Evolutionary conservation across 2,329 filamentous ascomycete species (phyloP), one percentile per base, ranked within the genome.

Genomic region (Scedosporium apiospermum): DNA sequence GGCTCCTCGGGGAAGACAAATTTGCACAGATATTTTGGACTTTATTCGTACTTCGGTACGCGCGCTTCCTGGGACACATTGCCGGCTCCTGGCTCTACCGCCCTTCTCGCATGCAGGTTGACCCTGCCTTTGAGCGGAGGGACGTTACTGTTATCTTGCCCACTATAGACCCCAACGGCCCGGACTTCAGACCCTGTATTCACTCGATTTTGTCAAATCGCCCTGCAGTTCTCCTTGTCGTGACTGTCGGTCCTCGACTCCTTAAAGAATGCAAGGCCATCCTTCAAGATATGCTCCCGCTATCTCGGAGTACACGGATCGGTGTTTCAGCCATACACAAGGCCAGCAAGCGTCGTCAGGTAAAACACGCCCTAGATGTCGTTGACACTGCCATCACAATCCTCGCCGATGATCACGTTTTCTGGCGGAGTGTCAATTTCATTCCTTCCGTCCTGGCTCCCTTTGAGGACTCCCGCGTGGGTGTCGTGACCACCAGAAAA

Each of bases 401-500:
- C 6, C 69, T 80, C 2, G 72, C 76, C 14, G 82, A 85, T 64
- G 82, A 84, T 68, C 79, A 82, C 65, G 80, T 82, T 16, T 77
- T 80, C 66, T 84, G 80, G 81, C 73, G 74, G 1, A 38, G 34
- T 38, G 38, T 65, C 0, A 64, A 64, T 0, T 81, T 82, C 64
- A 71, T 85, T 1, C 57, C 67, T 0, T 70, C 75, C 0, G 65
- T 79, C 0, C 69, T 84, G 0, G 76, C 78, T 0, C 73, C 78
- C 0, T 80, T 81, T 27, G 71, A 77, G 57, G 72, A 85, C 38
- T 62, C 66, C 1, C 62, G 65, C 0, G 78, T 87, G 1, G 84
- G 82, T 1, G 73, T 80, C 6, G 84, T 85, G 0, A 83, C 79
- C 0, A 84, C 83, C 6, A 80, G 78, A 67, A 86, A 87, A 71